Percentiles rank a stretch among this genome's conserved stretches.
Conservation (phyloP, 2,329 filamentous ascomycete species). For the Xylaria sp. region DNA sequence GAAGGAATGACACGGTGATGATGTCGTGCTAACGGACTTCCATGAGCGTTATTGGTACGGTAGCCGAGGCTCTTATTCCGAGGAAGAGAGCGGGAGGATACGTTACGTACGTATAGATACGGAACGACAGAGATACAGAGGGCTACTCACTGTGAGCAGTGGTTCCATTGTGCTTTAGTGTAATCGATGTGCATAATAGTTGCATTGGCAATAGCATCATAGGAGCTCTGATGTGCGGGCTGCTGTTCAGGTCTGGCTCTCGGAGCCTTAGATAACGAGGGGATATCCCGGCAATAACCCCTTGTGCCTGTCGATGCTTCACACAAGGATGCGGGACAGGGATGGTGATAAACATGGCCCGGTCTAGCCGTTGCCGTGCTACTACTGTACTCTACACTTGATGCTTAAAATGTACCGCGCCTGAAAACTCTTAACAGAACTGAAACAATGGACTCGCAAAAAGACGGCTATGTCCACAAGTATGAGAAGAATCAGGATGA, state of each 20-base stretch:
- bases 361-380: constrained; percentile 6
- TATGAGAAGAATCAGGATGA: not conserved
- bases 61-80: constrained; percentile 1
- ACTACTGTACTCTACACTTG: not conserved
- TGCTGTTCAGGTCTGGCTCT: not conserved
- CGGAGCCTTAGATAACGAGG: constrained; percentile 8
- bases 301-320: constrained; percentile 13
- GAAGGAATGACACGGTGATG: not conserved
- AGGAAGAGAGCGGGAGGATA: constrained; percentile 9
- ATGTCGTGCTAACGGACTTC: not conserved
- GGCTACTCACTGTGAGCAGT: not conserved
- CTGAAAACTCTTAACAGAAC: not conserved
- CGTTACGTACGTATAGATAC: constrained; percentile 21
- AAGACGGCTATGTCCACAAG: not conserved
- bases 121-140: no score
- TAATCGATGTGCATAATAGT: constrained; percentile 11
- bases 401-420: no score
- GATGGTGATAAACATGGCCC: constrained; percentile 9
- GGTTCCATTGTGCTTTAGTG: not conserved
- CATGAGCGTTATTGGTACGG: not conserved
- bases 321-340: constrained; percentile 11
- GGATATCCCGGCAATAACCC: constrained; percentile 2
- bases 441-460: not conserved
- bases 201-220: constrained; percentile 16
- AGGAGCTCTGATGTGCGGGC: constrained; percentile 11